A percentile compares a stretch with the other conserved stretches of the same genome.
These are phyloP conservation scores for Talaromyces ruber DNA, from an alignment of 495 filamentous ascomycete species.

Conservation along the genomic window DNA sequence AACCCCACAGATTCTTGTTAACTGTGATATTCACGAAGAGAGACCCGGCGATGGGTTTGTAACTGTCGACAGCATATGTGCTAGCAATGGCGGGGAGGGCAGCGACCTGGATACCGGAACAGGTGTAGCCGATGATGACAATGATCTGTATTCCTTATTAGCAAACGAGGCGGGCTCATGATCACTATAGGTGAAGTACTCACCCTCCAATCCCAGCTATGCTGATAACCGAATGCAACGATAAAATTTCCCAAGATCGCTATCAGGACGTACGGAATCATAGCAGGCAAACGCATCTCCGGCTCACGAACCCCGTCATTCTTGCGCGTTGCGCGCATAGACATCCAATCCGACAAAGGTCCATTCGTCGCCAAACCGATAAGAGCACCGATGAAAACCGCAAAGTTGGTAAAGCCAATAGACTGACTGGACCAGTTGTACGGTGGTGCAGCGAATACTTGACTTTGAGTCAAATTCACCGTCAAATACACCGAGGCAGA, in stretches of 20 bases:
- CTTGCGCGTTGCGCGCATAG: slow-evolving; percentile 44
- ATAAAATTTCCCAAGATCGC: slow-evolving; percentile 53
- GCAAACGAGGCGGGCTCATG: not conserved
- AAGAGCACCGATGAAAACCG: slow-evolving; percentile 37
- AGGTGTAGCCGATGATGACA: slow-evolving; percentile 44
- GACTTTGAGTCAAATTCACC: slow-evolving; percentile 55
- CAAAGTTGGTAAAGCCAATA: slow-evolving; percentile 44
- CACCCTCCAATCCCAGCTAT: slow-evolving; percentile 47
- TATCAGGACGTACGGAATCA: slow-evolving; percentile 51
- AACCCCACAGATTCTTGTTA: slow-evolving; percentile 28
- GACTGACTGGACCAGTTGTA: slow-evolving; percentile 44
- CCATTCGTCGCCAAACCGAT: slow-evolving; percentile 52
- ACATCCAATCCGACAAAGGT: slow-evolving; percentile 50
- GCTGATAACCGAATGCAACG: slow-evolving; percentile 51
- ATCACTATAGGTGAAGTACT: not conserved
- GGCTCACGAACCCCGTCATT: slow-evolving; percentile 61
- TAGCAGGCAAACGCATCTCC: slow-evolving; percentile 57
- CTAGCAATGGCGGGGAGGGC: slow-evolving; percentile 43
- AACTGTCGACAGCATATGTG: slow-evolving; percentile 51
- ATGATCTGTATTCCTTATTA: slow-evolving; percentile 19
- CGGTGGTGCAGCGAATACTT: slow-evolving; percentile 51
- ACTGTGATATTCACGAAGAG: slow-evolving; percentile 47
- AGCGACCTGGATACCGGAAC: slow-evolving; percentile 48
- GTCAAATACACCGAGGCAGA: slow-evolving; percentile 51
- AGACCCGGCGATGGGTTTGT: slow-evolving; percentile 51